phyloP scores from a whole-genome alignment of 2,329 filamentous ascomycete species.

The Neoarthrinium moseri region DNA sequence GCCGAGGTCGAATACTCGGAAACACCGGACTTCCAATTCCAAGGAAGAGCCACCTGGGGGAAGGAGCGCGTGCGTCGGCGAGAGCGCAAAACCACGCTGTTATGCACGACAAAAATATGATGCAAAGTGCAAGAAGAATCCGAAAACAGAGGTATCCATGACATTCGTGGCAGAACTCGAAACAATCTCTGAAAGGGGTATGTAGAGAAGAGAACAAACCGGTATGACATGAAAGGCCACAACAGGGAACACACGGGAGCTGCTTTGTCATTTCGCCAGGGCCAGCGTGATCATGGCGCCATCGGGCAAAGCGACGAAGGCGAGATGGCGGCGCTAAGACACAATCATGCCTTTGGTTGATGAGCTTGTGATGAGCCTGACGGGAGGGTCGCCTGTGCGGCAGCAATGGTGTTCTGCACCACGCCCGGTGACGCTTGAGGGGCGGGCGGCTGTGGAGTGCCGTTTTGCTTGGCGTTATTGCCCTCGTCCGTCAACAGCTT shows the following conservation, averaged over 20 bases:
- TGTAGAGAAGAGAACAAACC: neutral
- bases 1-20: too few relatives aligned
- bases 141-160: neutral
- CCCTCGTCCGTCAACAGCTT: slow-evolving; percentile 52
- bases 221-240: neutral
- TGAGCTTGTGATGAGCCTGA: slow-evolving; percentile 16
- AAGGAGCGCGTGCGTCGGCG: too few relatives aligned
- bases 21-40: too few relatives aligned
- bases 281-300: neutral
- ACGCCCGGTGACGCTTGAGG: slow-evolving; percentile 24
- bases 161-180: neutral
- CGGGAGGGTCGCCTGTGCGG: slow-evolving; percentile 20
- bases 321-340: neutral
- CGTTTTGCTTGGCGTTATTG: slow-evolving; percentile 26
- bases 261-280: neutral
- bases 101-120: too few relatives aligned
- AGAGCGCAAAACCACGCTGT: too few relatives aligned
- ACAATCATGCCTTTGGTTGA: slow-evolving; percentile 18
- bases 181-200: neutral
- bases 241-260: neutral
- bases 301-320: too few relatives aligned
- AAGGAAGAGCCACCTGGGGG: too few relatives aligned
- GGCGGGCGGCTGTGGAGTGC: slow-evolving; percentile 4
- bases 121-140: neutral
- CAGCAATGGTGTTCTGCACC: slow-evolving; percentile 29